Evolutionary conservation across 495 filamentous ascomycete species (phyloP).

Genomic region (Neurospora hispaniola): DNA sequence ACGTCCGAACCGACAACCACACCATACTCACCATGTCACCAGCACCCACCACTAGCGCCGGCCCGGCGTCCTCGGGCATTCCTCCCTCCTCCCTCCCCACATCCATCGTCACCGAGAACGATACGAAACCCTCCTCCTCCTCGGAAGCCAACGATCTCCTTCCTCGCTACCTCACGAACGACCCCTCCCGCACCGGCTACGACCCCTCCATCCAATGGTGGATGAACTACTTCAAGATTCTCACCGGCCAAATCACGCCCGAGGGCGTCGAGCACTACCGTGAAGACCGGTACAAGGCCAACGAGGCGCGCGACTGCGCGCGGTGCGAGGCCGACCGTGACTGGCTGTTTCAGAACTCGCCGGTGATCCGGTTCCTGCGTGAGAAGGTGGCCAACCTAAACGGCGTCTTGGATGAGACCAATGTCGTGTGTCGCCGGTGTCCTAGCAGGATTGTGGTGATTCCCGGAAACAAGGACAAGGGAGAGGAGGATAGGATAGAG

Average conservation of each 20-base stretch:
- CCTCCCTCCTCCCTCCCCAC: constrained; percentile 3
- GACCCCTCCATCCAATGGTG: constrained; percentile 54
- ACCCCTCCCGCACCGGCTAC: constrained; percentile 47
- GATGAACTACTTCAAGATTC: constrained; percentile 67
- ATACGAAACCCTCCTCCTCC: constrained; percentile 1
- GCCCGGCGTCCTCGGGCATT: background rate
- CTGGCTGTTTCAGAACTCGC: constrained; percentile 71
- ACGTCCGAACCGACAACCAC: background rate
- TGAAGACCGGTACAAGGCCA: constrained; percentile 50
- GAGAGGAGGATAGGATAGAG: background rate
- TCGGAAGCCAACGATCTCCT: constrained; percentile 4
- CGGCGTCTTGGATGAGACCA: constrained; percentile 56
- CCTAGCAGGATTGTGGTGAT: constrained; percentile 36
- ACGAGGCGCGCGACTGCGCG: constrained; percentile 62
- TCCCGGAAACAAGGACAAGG: constrained; percentile 9
- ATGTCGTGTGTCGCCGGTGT: constrained; percentile 76
- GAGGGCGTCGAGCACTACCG: constrained; percentile 63
- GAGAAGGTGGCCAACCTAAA: constrained; percentile 68
- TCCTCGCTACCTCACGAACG: constrained; percentile 30
- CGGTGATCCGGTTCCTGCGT: constrained; percentile 72
- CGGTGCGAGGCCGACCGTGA: constrained; percentile 69
- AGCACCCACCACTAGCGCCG: constrained; percentile 1
- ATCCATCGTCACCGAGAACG: constrained; percentile 1
- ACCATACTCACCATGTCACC: background rate
- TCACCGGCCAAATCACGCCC: constrained; percentile 58